Evolutionary conservation across 1,284 basidiomycete genomes (phyloP).

Genomic region (Boletus subluridellus): DNA sequence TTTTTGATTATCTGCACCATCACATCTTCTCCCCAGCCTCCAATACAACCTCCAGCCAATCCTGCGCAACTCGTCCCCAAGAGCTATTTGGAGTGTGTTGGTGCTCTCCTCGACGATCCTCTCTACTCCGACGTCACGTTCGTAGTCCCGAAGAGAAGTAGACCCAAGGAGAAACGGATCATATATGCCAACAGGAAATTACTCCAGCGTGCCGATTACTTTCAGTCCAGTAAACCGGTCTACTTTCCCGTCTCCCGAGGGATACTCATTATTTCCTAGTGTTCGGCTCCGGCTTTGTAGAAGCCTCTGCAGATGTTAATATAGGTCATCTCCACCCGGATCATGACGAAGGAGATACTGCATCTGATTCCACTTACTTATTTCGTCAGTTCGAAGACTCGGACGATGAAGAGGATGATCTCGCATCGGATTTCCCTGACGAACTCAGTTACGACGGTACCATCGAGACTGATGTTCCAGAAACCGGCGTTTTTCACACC

Average conservation of each 20-base stretch:
- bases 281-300: conserved; percentile 67
- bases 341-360: conserved; percentile 27
- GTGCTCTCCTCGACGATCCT: conserved; percentile 73
- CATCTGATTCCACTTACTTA: conserved; percentile 28
- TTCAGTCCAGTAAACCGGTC: conserved; percentile 53
- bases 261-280: conserved; percentile 40
- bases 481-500: background rate
- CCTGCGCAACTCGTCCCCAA: conserved; percentile 58
- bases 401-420: conserved; percentile 54
- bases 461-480: conserved; percentile 24
- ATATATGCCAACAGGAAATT: conserved; percentile 69
- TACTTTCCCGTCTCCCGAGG: background rate
- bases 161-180: conserved; percentile 38
- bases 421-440: conserved; percentile 27
- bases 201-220: conserved; percentile 73
- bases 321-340: conserved; percentile 12
- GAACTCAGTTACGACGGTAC: conserved; percentile 31
- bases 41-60: conserved; percentile 43
- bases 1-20: conserved; percentile 80
- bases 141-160: conserved; percentile 54
- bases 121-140: conserved; percentile 82
- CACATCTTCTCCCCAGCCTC: conserved; percentile 60
- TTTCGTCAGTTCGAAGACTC: conserved; percentile 54
- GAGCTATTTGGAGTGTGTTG: conserved; percentile 64
- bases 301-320: conserved; percentile 39